Evolutionary conservation across 228 moss, liverwort and hornwort genomes (phyloP), one percentile per base, ranked within the genome.

Genomic region (Sphagnum fallax): DNA sequence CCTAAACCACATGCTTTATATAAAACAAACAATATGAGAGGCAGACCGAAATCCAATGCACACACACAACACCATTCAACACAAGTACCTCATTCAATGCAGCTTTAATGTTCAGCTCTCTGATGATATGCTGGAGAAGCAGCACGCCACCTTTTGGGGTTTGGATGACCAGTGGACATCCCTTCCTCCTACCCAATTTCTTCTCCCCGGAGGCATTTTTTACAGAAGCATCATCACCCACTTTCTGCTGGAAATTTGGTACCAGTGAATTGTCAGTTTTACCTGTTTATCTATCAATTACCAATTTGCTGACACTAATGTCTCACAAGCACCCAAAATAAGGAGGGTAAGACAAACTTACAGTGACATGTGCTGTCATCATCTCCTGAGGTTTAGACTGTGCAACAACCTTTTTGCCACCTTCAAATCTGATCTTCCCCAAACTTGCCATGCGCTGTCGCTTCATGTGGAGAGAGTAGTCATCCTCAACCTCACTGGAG

Each of bases 401-500:
- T 2, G 2, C 32, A 32, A 32, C 32, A 32, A 32, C 32, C 32
- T 32, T 32, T 10, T 6, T 49, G 14, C 48, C 70, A 47, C 48
- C 61, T 51, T 71, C 70, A 12, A 50, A 63, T 49, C 50, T 50
- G 6, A 71, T 71, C 62, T 71, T 71, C 16, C 62, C 70, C 59
- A 71, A 52, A 15, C 70, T 71, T 49, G 70, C 70, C 70, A 71
- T 71, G 8, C 70, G 61, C 8, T 71, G 70, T 61, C 61, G 70
- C 70, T 71, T 71, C 48, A 71, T 47, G 13, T 61, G 49, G 47
- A 15, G 52, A n/a, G n/a, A 51, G 32, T 52, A 61, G 52, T 71
- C 70, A 49, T 71, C 70, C 51, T 32, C 32, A 32, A 32, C 32
- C 32, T 63, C 62, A 48, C 47, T 62, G 8, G 16, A 14, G 10